These are phyloP conservation scores for Trametes versicolor DNA, from an alignment of 1,284 basidiomycete genomes.

Conservation along the genomic window DNA sequence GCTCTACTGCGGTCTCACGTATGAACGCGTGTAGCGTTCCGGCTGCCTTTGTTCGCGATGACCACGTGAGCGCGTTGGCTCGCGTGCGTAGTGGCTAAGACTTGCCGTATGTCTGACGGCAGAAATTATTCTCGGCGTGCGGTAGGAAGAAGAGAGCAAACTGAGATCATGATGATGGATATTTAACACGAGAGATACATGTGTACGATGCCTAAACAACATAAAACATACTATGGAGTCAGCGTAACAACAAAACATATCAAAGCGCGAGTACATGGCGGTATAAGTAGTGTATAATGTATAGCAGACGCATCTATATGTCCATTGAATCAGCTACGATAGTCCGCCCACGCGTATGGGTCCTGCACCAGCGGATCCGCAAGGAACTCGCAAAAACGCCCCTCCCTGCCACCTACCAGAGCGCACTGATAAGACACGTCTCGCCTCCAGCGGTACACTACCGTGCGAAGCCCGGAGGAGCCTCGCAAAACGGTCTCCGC, in stretches of 20 bases:
- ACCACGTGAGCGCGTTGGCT: slow-evolving; percentile 14
- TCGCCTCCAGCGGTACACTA: slow-evolving; percentile 6
- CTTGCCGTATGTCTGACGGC: neutral
- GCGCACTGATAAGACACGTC: slow-evolving; percentile 7
- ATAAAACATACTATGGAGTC: too few relatives aligned
- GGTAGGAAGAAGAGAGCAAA: neutral
- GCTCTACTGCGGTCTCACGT: neutral
- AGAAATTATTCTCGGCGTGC: neutral
- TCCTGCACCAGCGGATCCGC: neutral
- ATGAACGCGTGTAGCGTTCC: slow-evolving; percentile 7
- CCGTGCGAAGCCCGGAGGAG: slow-evolving; percentile 1
- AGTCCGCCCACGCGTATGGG: slow-evolving; percentile 7
- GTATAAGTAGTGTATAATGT: neutral
- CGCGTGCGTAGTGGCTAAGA: neutral
- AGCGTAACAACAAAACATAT: neutral
- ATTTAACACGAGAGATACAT: too few relatives aligned
- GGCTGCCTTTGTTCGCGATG: neutral
- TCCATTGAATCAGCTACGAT: too few relatives aligned
- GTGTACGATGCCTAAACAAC: too few relatives aligned
- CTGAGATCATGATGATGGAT: neutral
- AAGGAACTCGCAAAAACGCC: neutral
- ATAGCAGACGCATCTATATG: too few relatives aligned
- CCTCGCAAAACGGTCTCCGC: neutral
- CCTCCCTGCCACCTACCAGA: neutral
- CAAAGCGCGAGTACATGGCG: neutral